Base-by-base conservation (phyloP, 2,329 filamentous ascomycete genomes). In the Neonectria sp. region DNA sequence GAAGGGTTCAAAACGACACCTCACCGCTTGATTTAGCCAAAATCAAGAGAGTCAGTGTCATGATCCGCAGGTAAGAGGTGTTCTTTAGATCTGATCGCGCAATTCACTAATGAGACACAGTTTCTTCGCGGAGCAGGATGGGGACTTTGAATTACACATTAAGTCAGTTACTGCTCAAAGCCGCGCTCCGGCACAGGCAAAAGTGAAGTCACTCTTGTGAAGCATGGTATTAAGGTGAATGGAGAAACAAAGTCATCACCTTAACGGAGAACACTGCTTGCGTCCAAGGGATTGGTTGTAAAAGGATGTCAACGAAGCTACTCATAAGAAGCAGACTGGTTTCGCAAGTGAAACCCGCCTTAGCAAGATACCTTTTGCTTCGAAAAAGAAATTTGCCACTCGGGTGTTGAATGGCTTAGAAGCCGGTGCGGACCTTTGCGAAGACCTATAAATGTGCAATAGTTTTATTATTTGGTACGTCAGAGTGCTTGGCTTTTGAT, bases 61-160 rank as follows among this genome's bases (percentile, higher is more conserved):
- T 57, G 60, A 57, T 63, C 43, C 60, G 52, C 11, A 63, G 52
- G 60, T 57, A 24, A 33, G 52, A 12, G 4, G 8, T 2, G 12
- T 15, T 48, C 8, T 12, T 48, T 48, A 12, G 5, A 48, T 12
- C 21, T 49, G 52, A 21, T 40, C 35, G 24, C 21, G 6, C 31
- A 37, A 31, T 9, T 25, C 15, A 31, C 60, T 56, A 8, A 63
- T 11, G 7, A 4, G 7, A 3, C 31, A 5, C 45, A 63, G 52
- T 13, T 56, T 63, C 60, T 55, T 51, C 51, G 51, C 60, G 15
- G 4, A 63, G 52, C 60, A 63, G 31, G 43, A 63, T 4, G 60
- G 52, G 2, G 27, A 51, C 4, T 63, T 63, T 46, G 52, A 63
- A 11, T 12, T 63, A 15, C 45, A 43, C 12, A 63, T 63, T 51